Evolutionary conservation across 345 rosid genomes (phyloP).

Genomic region (Ceriops zippeliana): DNA sequence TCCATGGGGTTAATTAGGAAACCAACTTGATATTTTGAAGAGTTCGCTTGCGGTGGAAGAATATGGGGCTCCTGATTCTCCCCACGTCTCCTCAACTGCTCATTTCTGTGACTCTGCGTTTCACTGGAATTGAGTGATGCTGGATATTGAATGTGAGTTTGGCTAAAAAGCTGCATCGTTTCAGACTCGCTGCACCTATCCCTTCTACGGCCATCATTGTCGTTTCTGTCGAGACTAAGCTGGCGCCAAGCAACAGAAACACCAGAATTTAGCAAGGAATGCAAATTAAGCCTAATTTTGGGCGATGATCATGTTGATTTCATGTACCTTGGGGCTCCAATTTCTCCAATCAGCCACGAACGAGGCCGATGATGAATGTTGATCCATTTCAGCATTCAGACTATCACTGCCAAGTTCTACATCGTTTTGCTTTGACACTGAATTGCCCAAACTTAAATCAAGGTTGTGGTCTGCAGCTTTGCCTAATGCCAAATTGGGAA

Average conservation of each 20-base stretch:
- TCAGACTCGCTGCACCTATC: constrained; percentile 46
- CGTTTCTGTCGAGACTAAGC: constrained; percentile 23
- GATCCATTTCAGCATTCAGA: constrained; percentile 27
- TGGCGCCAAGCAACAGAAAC: not conserved
- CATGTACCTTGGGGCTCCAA: constrained; percentile 43
- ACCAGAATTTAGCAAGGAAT: not conserved
- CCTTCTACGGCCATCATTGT: constrained; percentile 18
- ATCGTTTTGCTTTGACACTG: constrained; percentile 35
- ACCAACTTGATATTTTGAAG: constrained; percentile 39
- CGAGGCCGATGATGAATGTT: constrained; percentile 22
- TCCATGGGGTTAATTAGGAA: not conserved
- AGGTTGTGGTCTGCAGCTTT: constrained; percentile 56
- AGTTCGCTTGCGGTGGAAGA: constrained; percentile 28
- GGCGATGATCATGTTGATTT: not conserved
- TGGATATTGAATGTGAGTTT: constrained; percentile 51
- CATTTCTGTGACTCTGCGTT: constrained; percentile 35
- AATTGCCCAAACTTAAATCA: constrained; percentile 78
- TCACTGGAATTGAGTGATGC: constrained; percentile 26
- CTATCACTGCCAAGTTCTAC: constrained; percentile 15
- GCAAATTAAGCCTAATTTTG: not conserved
- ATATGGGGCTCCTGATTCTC: constrained; percentile 32
- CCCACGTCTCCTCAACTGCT: constrained; percentile 34
- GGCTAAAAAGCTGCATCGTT: constrained; percentile 51
- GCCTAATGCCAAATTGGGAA: constrained; percentile 36
- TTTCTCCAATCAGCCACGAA: constrained; percentile 42